Evolutionary conservation across 768 basidiomycete species (phyloP).

Genomic region (Chiua virens): DNA sequence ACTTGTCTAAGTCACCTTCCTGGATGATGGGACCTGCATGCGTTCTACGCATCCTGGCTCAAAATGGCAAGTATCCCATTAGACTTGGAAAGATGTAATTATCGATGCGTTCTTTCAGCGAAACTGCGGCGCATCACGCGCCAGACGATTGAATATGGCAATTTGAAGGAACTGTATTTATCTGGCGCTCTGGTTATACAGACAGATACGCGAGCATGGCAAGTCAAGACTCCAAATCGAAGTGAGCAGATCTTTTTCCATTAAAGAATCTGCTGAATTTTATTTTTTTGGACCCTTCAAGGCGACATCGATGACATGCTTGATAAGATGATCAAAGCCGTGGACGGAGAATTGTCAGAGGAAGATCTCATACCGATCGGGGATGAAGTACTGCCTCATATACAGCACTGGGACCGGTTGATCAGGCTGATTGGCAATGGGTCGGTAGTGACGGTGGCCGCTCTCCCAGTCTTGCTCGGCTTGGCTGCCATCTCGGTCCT

Average conservation of each 20-base stretch:
- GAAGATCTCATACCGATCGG: slow-evolving; percentile 11
- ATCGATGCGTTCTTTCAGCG: slow-evolving; percentile 7
- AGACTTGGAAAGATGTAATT: not conserved
- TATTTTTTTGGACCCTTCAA: too few species aligned
- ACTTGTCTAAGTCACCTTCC: slow-evolving; percentile 7
- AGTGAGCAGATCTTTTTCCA: not conserved
- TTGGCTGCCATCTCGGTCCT: not conserved
- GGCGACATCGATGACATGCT: too few species aligned
- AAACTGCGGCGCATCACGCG: slow-evolving; percentile 1
- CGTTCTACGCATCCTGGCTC: slow-evolving; percentile 20
- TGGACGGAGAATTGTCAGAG: slow-evolving; percentile 4
- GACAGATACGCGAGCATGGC: slow-evolving; percentile 14
- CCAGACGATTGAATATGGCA: slow-evolving; percentile 8
- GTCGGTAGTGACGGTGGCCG: not conserved
- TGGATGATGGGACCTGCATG: slow-evolving; percentile 27
- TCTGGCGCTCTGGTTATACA: slow-evolving; percentile 15
- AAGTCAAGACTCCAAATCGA: slow-evolving; percentile 16
- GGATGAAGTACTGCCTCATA: slow-evolving; percentile 3
- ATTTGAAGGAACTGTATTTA: slow-evolving; percentile 16
- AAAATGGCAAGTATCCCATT: slow-evolving; percentile 3
- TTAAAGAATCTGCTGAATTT: too few species aligned
- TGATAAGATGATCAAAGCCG: too few species aligned
- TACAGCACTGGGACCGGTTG: slow-evolving; percentile 12
- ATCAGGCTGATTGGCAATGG: not conserved
- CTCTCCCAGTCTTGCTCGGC: slow-evolving; percentile 1